Evolutionary conservation across 345 rosid species (phyloP).

Genomic region (Pugionium cornutum): DNA sequence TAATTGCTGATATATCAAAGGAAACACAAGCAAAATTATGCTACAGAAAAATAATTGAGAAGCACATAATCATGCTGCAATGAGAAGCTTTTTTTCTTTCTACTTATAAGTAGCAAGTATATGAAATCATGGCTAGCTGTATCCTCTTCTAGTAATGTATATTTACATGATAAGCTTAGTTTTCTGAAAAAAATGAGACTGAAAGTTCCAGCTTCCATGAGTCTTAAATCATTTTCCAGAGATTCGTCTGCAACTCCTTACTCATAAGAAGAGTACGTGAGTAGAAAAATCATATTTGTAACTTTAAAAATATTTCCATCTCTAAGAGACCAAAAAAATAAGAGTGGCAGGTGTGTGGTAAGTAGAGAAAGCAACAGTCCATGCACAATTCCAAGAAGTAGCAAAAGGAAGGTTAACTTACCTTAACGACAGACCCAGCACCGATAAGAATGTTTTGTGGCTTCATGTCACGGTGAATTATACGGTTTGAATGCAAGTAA

Average conservation of each 20-base stretch:
- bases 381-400: conserved; percentile 10
- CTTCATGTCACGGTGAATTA: conserved; percentile 98
- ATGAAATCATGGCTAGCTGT: conserved; percentile 3
- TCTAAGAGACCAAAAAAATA: neutral
- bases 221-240: conserved; percentile 14
- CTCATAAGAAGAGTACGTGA: no score
- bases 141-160: neutral
- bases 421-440: conserved; percentile 93
- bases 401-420: conserved; percentile 38
- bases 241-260: no score
- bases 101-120: conserved; percentile 9
- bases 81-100: neutral
- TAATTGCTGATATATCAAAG: conserved; percentile 50
- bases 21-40: conserved; percentile 3
- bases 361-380: conserved; percentile 16
- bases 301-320: conserved; percentile 7
- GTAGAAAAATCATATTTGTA: neutral
- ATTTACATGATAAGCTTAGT: conserved; percentile 4
- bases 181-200: conserved; percentile 19
- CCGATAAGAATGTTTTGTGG: conserved; percentile 99
- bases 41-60: neutral
- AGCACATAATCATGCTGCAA: neutral
- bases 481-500: conserved; percentile 96
- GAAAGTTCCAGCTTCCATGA: neutral
- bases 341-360: neutral